Evolutionary conservation across 2,329 filamentous ascomycete species (phyloP), one percentile per base, ranked within the genome.

Genomic region (Cladosporium halotolerans): DNA sequence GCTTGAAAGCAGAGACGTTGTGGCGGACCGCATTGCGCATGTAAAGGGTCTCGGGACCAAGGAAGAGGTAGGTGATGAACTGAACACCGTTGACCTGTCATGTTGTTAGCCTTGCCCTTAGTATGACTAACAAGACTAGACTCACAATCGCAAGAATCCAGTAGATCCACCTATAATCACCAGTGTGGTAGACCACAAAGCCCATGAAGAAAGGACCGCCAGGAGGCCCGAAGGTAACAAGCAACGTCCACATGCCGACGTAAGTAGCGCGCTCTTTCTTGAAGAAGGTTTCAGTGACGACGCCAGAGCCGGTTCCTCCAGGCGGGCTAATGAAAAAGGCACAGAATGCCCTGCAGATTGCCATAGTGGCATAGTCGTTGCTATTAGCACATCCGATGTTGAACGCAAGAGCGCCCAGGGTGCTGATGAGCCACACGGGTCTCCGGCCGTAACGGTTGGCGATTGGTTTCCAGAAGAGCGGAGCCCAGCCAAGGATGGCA

Each of bases 201-300:
- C 72, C 71, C 60, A 64, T 63, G 53, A 58, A 64, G 51, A 74
- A 69, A 0, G 72, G 72, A 1, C 69, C 71, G 10, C 67, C 59
- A 1, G 75, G 75, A 23, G 76, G 72, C 33, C 76, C 77, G 9
- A 79, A 54, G 0, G 77, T 79, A 11, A 79, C 65, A 63, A 79
- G 69, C 28, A 72, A 58, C 1, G 79, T 81, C 79, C 79, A 80
- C n/a, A 81, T 68, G 28, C 79, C 79, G 74, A 82, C 80, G 46
- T 76, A 79, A 45, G 70, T 72, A 4, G 72, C 79, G 18, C 79
- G 68, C 44, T 82, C 76, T 31, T 73, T 73, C 60, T 76, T 77
- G 66, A 82, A 82, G 55, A 79, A 81, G 1, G 75, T 79, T 60
- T 82, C 79, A 13, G 76, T 74, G 3, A 82, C 79, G 8, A 82